These are phyloP conservation scores for Colletotrichum somersetense DNA, from an alignment of 2,329 filamentous ascomycete species.

Conservation along the genomic window DNA sequence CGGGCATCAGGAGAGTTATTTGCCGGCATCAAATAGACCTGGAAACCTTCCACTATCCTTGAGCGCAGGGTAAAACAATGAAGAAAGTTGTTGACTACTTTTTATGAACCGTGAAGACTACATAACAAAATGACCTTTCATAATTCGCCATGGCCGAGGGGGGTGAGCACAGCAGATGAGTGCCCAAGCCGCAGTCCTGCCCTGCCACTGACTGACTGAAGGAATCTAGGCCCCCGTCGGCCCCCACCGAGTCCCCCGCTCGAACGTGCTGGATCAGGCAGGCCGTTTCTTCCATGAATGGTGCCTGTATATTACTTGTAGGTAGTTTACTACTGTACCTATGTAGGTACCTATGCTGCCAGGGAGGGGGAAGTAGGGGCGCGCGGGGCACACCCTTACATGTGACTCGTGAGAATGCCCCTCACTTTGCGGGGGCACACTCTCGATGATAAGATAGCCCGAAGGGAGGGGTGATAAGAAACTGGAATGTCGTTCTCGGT, in stretches of 20 bases:
- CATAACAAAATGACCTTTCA: background rate
- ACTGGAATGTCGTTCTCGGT: slow-evolving; percentile 5
- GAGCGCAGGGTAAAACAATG: background rate
- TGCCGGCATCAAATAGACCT: background rate
- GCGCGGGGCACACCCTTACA: slow-evolving; percentile 11
- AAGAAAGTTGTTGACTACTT: background rate
- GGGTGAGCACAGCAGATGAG: slow-evolving; percentile 3
- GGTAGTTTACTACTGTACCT: too few relatives aligned
- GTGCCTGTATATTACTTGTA: background rate
- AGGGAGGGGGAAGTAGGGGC: background rate
- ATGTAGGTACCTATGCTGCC: too few relatives aligned
- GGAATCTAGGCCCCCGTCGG: slow-evolving; percentile 9
- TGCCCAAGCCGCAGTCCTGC: too few relatives aligned
- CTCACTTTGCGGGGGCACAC: background rate
- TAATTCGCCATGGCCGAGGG: background rate
- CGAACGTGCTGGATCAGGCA: slow-evolving; percentile 26
- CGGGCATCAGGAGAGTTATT: too few relatives aligned
- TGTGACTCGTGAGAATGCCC: slow-evolving; percentile 13
- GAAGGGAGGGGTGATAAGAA: slow-evolving; percentile 25
- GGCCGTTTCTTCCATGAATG: slow-evolving; percentile 17
- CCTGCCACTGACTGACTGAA: background rate
- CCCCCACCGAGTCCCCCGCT: background rate
- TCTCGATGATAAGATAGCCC: slow-evolving; percentile 9
- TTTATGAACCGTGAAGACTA: background rate
- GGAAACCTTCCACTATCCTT: background rate